Conservation (phyloP, 176 grass and related monocot genomes). For the Triticum turgidum region DNA sequence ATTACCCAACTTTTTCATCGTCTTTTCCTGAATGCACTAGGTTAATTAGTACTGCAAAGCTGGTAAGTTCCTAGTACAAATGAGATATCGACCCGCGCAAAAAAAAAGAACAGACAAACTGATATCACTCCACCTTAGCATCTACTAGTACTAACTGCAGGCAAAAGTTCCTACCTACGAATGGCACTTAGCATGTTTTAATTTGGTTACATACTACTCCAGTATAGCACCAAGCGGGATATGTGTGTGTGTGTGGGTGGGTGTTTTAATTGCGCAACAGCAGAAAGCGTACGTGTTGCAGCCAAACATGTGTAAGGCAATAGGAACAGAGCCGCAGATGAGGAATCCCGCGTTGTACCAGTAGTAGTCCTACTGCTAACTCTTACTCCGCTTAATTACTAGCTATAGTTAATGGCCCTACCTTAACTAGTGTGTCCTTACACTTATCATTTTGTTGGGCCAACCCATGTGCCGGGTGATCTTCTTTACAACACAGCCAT, state of each 20-base stretch:
- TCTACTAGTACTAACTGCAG: not conserved
- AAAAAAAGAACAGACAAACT: too few relatives aligned
- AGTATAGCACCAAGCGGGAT: conserved; percentile 7
- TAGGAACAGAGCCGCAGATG: not conserved
- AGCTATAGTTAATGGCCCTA: not conserved
- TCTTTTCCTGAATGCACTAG: not conserved
- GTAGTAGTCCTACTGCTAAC: not conserved
- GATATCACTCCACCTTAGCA: not conserved
- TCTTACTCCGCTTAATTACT: not conserved
- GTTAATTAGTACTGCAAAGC: too few relatives aligned
- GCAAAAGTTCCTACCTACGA: not conserved
- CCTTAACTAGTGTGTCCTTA: not conserved
- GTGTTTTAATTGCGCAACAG: not conserved
- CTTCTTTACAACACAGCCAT: not conserved
- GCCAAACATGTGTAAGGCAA: not conserved
- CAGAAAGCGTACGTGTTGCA: not conserved
- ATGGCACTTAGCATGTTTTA: too few relatives aligned
- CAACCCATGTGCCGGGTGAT: not conserved
- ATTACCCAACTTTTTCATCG: not conserved
- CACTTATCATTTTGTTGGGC: not conserved
- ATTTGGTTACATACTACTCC: too few relatives aligned
- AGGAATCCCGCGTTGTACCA: not conserved
- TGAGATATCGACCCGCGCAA: not conserved
- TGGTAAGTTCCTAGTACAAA: not conserved
- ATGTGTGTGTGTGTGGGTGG: too few relatives aligned